Conservation (phyloP, 2,329 filamentous ascomycete genomes). For the Exophiala viscosa region DNA sequence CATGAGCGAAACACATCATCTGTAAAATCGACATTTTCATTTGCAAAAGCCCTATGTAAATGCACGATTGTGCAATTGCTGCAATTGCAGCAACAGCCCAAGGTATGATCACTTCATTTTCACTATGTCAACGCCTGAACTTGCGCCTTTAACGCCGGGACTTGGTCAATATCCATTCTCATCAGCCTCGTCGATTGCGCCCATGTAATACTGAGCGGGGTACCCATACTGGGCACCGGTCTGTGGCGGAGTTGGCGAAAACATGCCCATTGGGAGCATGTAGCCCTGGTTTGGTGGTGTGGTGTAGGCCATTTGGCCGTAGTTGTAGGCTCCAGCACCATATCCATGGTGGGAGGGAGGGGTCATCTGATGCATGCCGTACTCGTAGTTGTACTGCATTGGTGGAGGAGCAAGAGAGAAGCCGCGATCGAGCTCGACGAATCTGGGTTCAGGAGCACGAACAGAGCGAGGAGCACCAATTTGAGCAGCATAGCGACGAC, state of each 20-base stretch:
- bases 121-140: background rate
- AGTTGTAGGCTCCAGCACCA: too few relatives aligned
- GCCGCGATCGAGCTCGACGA: too few relatives aligned
- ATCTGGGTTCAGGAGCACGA: too few relatives aligned
- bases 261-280: conserved; percentile 12
- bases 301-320: background rate
- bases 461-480: too few relatives aligned
- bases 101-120: background rate
- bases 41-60: too few relatives aligned
- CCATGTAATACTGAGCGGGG: background rate
- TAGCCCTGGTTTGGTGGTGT: background rate
- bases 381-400: conserved; percentile 7
- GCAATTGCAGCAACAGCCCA: background rate
- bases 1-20: too few relatives aligned
- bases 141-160: conserved; percentile 7
- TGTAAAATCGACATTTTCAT: too few relatives aligned
- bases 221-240: background rate
- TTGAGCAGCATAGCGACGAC: conserved; percentile 5
- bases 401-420: too few relatives aligned
- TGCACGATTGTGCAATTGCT: background rate
- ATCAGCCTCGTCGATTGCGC: conserved; percentile 10
- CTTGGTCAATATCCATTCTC: conserved; percentile 5
- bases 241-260: conserved; percentile 8
- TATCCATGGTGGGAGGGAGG: too few relatives aligned
- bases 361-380: conserved; percentile 2